Base-by-base conservation (phyloP, 352 stramenopile species). In the Phytophthora palmivora region DNA sequence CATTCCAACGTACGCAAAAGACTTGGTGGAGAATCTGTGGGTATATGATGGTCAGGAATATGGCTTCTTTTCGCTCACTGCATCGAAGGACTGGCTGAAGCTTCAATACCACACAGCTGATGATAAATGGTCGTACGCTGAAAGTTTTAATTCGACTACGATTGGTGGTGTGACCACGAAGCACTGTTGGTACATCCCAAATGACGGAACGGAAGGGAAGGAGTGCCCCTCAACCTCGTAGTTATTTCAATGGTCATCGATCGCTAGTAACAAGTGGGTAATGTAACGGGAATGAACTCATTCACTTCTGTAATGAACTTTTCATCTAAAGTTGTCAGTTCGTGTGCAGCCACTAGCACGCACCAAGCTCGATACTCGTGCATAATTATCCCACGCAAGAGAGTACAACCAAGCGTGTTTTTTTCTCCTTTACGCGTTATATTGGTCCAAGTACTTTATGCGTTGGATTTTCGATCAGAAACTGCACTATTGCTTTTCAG, bases 161-260 rank as follows among this genome's bases (percentile, higher is more conserved):
- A 53, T 78, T 0, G 77, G 77, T 19, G 76, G 79, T 11, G 67
- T 90, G 15, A 70, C 62, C 0, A 80, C 78, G 16, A 79, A 84
- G 55, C 81, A 92, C 63, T 92, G 83, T 63, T 90, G 79, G 78
- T 89, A 79, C 63, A 71, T 92, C 19, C 84, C 81, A 1, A 70
- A 69, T 19, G 58, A 82, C 37, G 79, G 79, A 34, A 66, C 48
- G 2, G 66, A 72, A 16, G 67, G 67, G 22, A 51, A 76, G 43
- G 67, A 72, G 15, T 74, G 60, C 61, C 48, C 54, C 10, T n/a
- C n/a, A n/a, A n/a, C n/a, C n/a, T 71, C 54, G 34, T 63, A 56
- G 43, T 47, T 46, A 26, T 54, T 44, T 34, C 12, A 59, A 22
- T 6, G 16, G 39, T 42, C 39, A 42, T n/a, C n/a, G n/a, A n/a